Base-by-base conservation (phyloP, 2,329 filamentous ascomycete genomes). In the Penicillium sp. region DNA sequence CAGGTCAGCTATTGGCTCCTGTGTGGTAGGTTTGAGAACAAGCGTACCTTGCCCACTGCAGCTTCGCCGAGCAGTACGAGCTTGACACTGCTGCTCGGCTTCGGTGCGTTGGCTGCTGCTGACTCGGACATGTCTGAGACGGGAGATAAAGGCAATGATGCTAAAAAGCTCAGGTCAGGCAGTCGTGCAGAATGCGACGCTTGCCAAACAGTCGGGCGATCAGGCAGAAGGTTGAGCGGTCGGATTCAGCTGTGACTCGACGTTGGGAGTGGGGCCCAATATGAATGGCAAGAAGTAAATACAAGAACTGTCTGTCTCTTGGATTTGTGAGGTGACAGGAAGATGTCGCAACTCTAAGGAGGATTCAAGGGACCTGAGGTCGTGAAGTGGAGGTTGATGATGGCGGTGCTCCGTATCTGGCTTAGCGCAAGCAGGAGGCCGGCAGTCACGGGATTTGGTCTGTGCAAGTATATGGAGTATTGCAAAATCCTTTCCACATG, bases 51-150 rank as follows among this genome's bases (percentile, higher is more conserved):
- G 81, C 93, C 93, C 47, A 98, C 93, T 51, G 93, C 93, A 55
- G 93, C 93, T 76, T 98, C 93, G 59, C 93, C 93, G 48, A 98
- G 84, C 67, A 98, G 81, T 57, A 98, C 93, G 60, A 98, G 86
- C 85, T 98, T 98, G 70, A 98, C 93, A 76, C 93, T 98, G 83
- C 90, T 97, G 79, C 90, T 97, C 54, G 93, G 93, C 77, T 97
- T 98, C 51, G 89, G 86, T 61, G 83, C 77, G 59, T 74, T 69
- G 59, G 75, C 72, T 67, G 79, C 77, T 60, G 80, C 81, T 67
- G 82, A 76, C 69, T 90, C 86, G 66, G 85, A 82, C 87, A 90
- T 91, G 59, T 46, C 48, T 52, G 50, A 50, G 38, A 47, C 22
- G 32, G 27, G 14, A 44, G 26, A 39, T 20, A 14, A 44, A 26